Base-by-base conservation (phyloP, 805 yeast genomes). In the Ogataea thermomethanolica region DNA sequence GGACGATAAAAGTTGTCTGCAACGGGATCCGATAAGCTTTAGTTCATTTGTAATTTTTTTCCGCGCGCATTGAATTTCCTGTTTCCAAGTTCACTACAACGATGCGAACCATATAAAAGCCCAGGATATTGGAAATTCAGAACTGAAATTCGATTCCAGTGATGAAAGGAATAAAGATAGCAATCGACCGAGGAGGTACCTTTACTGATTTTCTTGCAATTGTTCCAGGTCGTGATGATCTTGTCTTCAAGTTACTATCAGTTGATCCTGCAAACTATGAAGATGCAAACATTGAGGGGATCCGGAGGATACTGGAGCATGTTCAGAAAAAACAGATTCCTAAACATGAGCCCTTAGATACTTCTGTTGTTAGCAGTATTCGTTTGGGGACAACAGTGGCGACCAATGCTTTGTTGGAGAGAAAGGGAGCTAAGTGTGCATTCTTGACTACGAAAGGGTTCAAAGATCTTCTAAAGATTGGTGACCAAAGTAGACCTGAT, bases 171-270 rank as follows among this genome's bases (percentile, higher is more conserved):
- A 29, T 46, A 11, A 39, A 36, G 7, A 39, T 46, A 11, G 47
- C 50, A 3, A 46, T 46, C 12, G 57, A 53, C 34, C 41, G 56
- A 20, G 74, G 74, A 37, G 74, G 74, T 45, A 70, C 74, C 5
- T 72, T 39, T 14, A 39, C 43, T 15, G 43, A 39, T 26, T 39
- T 39, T 21, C 27, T 39, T 2, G 43, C 43, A 17, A 39, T 39
- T 25, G 29, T 39, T 24, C 43, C 43, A 3, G 43, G 43, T 20
- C 38, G 34, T 14, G 35, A 33, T 7, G 43, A 39, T 22, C 29
- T 33, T 15, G 35, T 39, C n/a, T 39, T 39, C 33, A 39, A 39
- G 23, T 26, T 39, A 10, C 22, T 39, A 3, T 39, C 57, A 2
- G 60, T 48, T 7, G 60, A 55, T 35, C 59, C 60, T 4, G 43